phyloP scores from a whole-genome alignment of 345 rosid species.

The Populus tremula region DNA sequence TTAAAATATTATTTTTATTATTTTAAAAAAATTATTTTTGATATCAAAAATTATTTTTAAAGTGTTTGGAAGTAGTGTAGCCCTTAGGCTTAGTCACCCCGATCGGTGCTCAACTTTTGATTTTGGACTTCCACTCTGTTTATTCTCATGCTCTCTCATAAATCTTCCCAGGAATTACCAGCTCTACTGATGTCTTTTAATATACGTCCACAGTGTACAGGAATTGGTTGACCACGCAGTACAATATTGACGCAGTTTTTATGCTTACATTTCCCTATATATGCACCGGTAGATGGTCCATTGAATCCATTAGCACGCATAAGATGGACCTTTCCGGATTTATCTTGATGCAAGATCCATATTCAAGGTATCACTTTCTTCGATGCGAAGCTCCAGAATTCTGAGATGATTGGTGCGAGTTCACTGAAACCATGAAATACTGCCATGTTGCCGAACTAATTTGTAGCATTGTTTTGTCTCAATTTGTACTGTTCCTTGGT shows the following conservation, averaged over 20 bases:
- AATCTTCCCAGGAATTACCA: background rate
- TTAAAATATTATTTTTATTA: too few relatives aligned
- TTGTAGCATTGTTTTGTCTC: background rate
- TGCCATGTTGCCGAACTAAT: background rate
- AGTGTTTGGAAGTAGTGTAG: too few relatives aligned
- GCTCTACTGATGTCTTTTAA: background rate
- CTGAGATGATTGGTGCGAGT: background rate
- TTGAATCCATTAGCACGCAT: background rate
- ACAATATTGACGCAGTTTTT: background rate
- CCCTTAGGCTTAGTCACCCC: background rate
- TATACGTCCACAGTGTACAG: background rate
- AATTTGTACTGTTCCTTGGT: background rate
- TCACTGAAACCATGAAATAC: background rate
- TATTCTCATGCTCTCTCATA: background rate
- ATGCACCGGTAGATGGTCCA: too few relatives aligned
- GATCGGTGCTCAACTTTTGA: background rate
- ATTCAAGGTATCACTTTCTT: background rate
- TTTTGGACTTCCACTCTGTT: background rate
- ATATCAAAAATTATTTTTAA: too few relatives aligned
- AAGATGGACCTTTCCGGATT: conserved; percentile 1
- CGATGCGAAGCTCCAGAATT: background rate
- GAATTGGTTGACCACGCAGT: background rate
- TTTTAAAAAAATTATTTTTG: too few relatives aligned
- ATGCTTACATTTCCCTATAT: too few relatives aligned
- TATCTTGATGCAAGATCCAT: background rate